phyloP scores from a whole-genome alignment of 352 stramenopile species.

The Thalassiosira sp. region DNA sequence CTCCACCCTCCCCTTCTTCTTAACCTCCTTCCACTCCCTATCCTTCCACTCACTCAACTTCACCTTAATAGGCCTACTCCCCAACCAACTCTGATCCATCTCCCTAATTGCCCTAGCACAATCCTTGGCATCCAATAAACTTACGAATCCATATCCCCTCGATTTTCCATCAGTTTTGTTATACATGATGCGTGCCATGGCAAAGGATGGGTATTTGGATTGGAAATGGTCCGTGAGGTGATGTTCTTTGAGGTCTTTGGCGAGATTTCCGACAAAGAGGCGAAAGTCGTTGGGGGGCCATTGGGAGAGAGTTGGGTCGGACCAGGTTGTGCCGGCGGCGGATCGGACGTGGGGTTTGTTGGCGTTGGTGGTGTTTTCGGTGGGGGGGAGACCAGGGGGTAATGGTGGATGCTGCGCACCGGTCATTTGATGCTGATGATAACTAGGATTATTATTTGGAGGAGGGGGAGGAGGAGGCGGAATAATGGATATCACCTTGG shows the following conservation, averaged over 20 bases:
- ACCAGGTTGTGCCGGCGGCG: conserved; percentile 88
- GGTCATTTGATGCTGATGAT: too few relatives aligned
- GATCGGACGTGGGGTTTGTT: conserved; percentile 60
- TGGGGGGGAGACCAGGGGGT: not conserved
- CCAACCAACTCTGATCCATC: conserved; percentile 96
- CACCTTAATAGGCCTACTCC: conserved; percentile 91
- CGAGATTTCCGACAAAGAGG: conserved; percentile 94
- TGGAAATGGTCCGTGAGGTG: conserved; percentile 79
- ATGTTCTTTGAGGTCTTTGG: conserved; percentile 91
- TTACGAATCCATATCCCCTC: conserved; percentile 94
- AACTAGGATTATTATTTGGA: conserved; percentile 19
- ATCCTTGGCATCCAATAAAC: conserved; percentile 91
- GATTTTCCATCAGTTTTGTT: conserved; percentile 65
- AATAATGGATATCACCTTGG: not conserved
- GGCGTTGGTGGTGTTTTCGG: conserved; percentile 1
- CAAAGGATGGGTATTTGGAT: conserved; percentile 72
- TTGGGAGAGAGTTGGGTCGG: conserved; percentile 89
- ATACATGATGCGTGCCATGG: conserved; percentile 72
- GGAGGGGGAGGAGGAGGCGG: conserved; percentile 4
- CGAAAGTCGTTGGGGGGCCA: conserved; percentile 96
- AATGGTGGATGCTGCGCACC: too few relatives aligned
- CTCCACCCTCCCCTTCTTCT: conserved; percentile 61
- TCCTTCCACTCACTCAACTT: conserved; percentile 95
- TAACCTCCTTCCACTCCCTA: conserved; percentile 89
- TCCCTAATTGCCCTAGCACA: conserved; percentile 92